phyloP scores from a whole-genome alignment of 1,284 basidiomycete genomes.

The Moesziomyces sp. region DNA sequence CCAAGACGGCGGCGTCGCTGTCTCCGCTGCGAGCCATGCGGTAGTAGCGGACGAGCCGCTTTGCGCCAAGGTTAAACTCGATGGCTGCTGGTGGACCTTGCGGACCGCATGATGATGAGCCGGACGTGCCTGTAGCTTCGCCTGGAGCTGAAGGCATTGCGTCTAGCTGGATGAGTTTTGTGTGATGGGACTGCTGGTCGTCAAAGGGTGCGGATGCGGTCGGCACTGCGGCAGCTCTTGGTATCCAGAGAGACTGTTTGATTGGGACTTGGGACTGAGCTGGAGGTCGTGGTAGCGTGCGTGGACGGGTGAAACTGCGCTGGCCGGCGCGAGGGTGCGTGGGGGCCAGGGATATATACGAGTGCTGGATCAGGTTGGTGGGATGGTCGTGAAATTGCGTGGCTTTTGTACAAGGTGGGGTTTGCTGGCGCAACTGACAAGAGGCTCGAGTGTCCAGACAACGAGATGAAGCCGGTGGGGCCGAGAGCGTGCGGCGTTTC shows the following conservation, averaged over 20 bases:
- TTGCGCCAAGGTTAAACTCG: conserved; percentile 21
- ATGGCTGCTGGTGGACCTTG: conserved; percentile 31
- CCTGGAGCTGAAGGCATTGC: conserved; percentile 6
- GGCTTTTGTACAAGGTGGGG: neutral
- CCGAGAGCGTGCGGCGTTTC: neutral
- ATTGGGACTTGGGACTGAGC: too few species aligned
- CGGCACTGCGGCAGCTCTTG: neutral
- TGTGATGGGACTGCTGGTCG: too few species aligned
- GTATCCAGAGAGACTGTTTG: neutral
- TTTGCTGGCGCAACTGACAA: neutral
- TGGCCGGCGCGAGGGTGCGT: too few species aligned
- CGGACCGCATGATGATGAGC: conserved; percentile 5
- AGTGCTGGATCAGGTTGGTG: neutral
- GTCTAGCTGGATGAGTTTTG: neutral
- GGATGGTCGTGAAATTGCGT: neutral
- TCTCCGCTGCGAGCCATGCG: conserved; percentile 33
- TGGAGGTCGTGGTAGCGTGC: too few species aligned
- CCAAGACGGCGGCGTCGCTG: conserved; percentile 34
- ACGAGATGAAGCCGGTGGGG: neutral
- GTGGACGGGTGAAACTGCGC: too few species aligned
- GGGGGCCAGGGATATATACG: neutral
- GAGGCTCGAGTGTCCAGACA: neutral
- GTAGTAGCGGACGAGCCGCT: conserved; percentile 36
- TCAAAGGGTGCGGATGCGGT: too few species aligned
- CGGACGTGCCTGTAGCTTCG: conserved; percentile 6